Evolutionary conservation across 257 asterid genomes (phyloP).

Genomic region (Solanum bulbocastanum): DNA sequence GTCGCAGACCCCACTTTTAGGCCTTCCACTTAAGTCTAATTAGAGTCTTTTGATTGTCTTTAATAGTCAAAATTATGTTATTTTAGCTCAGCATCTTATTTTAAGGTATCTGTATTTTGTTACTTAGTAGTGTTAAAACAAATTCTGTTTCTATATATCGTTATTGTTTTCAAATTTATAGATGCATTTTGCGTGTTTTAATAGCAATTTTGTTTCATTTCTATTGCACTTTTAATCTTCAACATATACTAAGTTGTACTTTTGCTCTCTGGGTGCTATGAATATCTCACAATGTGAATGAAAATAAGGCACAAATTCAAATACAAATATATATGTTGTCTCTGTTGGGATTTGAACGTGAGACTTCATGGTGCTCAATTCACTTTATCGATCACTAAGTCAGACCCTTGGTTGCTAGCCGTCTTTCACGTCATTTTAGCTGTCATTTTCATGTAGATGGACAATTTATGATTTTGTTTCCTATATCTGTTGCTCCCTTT

Average conservation of each 20-base stretch:
- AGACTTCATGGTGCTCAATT: too few relatives aligned
- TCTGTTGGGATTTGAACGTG: too few relatives aligned
- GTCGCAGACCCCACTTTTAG: not conserved
- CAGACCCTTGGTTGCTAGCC: too few relatives aligned
- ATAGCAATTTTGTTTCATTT: not conserved
- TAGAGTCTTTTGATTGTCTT: not conserved
- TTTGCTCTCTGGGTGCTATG: not conserved
- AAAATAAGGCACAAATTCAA: not conserved
- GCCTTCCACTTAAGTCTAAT: too few relatives aligned
- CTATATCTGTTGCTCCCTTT: too few relatives aligned
- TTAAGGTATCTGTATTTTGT: not conserved
- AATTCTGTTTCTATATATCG: not conserved
- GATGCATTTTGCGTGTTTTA: not conserved
- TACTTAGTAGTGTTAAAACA: not conserved
- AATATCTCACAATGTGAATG: not conserved
- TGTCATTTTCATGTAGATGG: too few relatives aligned
- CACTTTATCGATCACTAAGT: too few relatives aligned
- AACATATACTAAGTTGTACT: not conserved
- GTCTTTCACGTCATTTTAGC: too few relatives aligned
- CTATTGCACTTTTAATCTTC: not conserved
- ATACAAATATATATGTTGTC: too few relatives aligned
- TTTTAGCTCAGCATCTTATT: not conserved
- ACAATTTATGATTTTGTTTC: too few relatives aligned
- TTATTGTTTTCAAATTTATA: not conserved
- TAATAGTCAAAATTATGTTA: not conserved